A percentile compares a stretch with the other conserved stretches of the same genome.
Conservation (phyloP, 202 grass and related monocot genomes). For the Bolboschoenoplectus hybrid region DNA sequence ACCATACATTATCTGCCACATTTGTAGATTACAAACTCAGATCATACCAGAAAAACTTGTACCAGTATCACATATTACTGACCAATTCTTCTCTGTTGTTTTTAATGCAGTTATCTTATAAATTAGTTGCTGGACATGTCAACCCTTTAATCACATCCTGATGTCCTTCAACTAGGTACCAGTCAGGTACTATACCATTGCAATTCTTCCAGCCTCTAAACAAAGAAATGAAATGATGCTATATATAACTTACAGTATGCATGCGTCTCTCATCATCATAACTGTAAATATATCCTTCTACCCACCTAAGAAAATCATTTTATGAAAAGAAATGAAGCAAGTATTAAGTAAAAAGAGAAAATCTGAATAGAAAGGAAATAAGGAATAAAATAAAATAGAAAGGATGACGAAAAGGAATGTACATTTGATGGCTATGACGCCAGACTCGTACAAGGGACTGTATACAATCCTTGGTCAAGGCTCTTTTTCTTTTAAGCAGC, state of each 20-base stretch:
- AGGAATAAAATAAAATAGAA: neutral
- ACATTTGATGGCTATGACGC: conserved; percentile 36
- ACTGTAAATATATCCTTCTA: conserved; percentile 59
- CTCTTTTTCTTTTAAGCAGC: conserved; percentile 38
- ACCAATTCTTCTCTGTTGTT: neutral
- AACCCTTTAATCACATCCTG: neutral
- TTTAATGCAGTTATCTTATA: neutral
- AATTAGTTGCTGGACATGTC: neutral
- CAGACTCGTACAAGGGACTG: conserved; percentile 26
- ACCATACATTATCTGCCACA: conserved; percentile 60
- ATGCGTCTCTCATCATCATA: conserved; percentile 55
- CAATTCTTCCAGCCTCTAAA: neutral
- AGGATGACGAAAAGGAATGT: neutral
- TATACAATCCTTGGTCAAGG: conserved; percentile 38
- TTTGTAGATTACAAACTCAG: conserved; percentile 47
- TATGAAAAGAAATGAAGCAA: neutral
- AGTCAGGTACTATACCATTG: neutral
- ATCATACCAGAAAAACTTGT: conserved; percentile 2
- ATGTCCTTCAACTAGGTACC: neutral
- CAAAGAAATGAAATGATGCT: neutral
- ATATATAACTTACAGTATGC: conserved; percentile 71
- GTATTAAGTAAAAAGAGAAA: neutral
- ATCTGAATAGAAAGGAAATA: conserved; percentile 7
- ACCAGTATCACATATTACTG: conserved; percentile 7
- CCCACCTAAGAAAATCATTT: conserved; percentile 54